A percentile compares a stretch with the other conserved stretches of the same genome.
phyloP scores from a whole-genome alignment of 2,329 filamentous ascomycete genomes.

The Pseudogymnoascus verrucosus region DNA sequence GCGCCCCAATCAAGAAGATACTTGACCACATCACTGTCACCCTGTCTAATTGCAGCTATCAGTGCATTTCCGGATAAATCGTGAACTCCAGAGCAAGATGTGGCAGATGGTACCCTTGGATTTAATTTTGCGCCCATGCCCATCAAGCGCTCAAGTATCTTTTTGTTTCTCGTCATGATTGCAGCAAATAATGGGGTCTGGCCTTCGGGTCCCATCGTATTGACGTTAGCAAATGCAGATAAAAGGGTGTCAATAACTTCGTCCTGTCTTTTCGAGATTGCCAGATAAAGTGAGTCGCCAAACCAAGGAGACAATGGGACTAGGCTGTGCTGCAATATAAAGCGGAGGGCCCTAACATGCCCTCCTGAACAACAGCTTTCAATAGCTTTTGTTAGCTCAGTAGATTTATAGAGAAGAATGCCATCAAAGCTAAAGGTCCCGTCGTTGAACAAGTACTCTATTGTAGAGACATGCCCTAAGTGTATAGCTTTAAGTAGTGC shows the following conservation, averaged over 20 bases:
- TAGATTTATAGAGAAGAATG: neutral
- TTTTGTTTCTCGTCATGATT: neutral
- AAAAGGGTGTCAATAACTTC: neutral
- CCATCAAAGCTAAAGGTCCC: neutral
- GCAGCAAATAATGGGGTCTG: neutral
- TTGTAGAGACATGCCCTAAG: neutral
- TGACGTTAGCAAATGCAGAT: neutral
- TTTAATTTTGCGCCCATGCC: neutral
- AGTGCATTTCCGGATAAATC: neutral
- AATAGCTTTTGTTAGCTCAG: neutral
- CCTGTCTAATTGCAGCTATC: neutral
- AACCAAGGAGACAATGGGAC: neutral
- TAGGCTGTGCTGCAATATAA: neutral
- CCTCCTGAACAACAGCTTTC: neutral
- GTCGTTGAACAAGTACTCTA: neutral
- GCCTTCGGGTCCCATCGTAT: neutral
- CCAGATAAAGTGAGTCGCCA: neutral
- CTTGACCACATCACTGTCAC: neutral
- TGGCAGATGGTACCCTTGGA: neutral
- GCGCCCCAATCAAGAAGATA: neutral
- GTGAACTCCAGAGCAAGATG: neutral
- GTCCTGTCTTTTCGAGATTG: neutral
- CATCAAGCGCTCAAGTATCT: neutral
- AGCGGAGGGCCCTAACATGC: neutral
- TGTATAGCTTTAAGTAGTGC: neutral